phyloP scores from a whole-genome alignment of 2,329 filamentous ascomycete species.

The Apiospora kogelbergensis region DNA sequence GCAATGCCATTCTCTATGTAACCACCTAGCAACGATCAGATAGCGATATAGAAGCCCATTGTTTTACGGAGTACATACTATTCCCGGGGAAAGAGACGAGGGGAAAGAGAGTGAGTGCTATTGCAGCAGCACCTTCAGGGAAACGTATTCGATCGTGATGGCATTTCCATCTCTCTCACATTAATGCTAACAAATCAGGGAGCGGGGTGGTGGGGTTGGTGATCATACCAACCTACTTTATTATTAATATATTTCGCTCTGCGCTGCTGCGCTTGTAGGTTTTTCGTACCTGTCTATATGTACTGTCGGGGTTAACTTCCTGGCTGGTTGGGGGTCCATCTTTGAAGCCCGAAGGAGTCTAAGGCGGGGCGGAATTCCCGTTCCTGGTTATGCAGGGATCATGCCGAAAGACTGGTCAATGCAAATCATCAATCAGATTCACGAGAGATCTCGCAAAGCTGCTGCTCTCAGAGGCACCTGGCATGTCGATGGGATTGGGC shows the following conservation, averaged over 20 bases:
- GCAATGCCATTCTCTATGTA: neutral
- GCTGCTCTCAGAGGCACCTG: neutral
- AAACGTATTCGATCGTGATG: neutral
- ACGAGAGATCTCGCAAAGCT: neutral
- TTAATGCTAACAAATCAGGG: neutral
- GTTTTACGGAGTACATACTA: too few relatives aligned
- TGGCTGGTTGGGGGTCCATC: too few relatives aligned
- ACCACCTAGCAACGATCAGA: neutral
- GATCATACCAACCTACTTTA: neutral
- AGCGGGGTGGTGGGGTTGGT: constrained; percentile 1
- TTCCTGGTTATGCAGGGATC: neutral
- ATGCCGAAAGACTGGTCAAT: neutral
- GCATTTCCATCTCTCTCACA: neutral
- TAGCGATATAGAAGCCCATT: neutral
- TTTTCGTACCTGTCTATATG: neutral
- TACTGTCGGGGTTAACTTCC: too few relatives aligned
- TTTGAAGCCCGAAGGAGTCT: neutral
- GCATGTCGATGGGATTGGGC: neutral
- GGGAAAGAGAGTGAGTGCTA: neutral
- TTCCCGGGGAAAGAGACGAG: neutral
- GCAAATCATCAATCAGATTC: neutral
- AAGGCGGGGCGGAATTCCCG: neutral
- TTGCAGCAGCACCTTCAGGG: neutral
- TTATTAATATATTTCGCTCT: neutral
- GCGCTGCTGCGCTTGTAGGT: neutral